Conservation (phyloP, 2,329 filamentous ascomycete species). For the Laburnicola sp. region DNA sequence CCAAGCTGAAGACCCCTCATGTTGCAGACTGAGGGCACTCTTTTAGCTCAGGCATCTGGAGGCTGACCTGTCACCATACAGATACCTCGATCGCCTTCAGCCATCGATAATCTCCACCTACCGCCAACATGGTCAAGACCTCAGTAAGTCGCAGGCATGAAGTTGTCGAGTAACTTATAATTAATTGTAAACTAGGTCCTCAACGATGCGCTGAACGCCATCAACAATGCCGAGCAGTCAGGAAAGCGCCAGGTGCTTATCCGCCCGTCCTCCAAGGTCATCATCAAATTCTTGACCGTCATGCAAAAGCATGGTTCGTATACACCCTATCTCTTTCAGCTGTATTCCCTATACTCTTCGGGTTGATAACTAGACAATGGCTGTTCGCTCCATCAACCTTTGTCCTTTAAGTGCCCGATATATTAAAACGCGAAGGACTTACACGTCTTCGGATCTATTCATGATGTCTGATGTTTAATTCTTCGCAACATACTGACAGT, state of each 20-base stretch:
- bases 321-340: conserved; percentile 11
- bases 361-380: conserved; percentile 99
- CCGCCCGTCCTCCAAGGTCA: conserved; percentile 98
- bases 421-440: conserved; percentile 88
- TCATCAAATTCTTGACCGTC: conserved; percentile 98
- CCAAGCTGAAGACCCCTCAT: conserved; percentile 70
- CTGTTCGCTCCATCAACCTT: conserved; percentile 77
- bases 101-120: conserved; percentile 79
- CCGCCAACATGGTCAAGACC: conserved; percentile 96
- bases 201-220: conserved; percentile 96
- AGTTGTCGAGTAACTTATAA: no score
- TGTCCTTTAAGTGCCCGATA: conserved; percentile 99
- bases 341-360: conserved; percentile 59
- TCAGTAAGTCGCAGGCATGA: no score
- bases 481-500: conserved; percentile 79
- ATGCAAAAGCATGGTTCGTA: conserved; percentile 99
- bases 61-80: conserved; percentile 58
- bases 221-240: conserved; percentile 99
- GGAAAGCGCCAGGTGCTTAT: conserved; percentile 99
- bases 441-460: conserved; percentile 81
- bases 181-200: no score
- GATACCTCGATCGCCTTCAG: conserved; percentile 63
- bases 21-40: conserved; percentile 63
- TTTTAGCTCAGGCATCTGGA: conserved; percentile 68
- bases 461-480: conserved; percentile 93